phyloP scores from a whole-genome alignment of 148 eudicot genomes.

The Vaccinium darrowii region DNA sequence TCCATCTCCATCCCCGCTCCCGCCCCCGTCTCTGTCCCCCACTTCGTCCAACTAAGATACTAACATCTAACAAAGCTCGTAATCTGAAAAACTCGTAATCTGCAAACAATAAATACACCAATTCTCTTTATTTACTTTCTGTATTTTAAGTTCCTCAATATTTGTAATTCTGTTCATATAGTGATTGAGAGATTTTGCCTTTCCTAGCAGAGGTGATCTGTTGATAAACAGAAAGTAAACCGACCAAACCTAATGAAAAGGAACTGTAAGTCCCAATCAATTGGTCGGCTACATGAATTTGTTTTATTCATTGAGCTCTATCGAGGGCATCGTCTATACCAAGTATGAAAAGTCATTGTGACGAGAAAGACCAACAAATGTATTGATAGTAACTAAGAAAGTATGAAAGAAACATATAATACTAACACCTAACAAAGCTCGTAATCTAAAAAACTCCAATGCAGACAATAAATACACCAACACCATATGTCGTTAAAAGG shows the following conservation, averaged over 20 bases:
- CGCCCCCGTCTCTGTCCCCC: no score
- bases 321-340: neutral
- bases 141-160: no score
- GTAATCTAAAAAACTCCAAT: neutral
- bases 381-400: neutral
- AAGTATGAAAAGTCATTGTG: slow-evolving; percentile 1
- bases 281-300: neutral
- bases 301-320: neutral
- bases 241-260: neutral
- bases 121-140: neutral
- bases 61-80: no score
- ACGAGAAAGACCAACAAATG: neutral
- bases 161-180: neutral
- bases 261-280: neutral
- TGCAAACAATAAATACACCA: no score
- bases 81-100: no score
- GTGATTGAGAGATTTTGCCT: neutral
- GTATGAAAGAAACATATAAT: neutral
- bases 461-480: neutral
- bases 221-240: neutral
- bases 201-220: neutral
- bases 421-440: neutral
- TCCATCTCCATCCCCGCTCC: no score
- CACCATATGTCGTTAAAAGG: neutral
- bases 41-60: no score